A percentile compares a stretch with the other conserved stretches of the same genome.
phyloP scores from a whole-genome alignment of 768 basidiomycete species.

The Floccularia luteovirens region DNA sequence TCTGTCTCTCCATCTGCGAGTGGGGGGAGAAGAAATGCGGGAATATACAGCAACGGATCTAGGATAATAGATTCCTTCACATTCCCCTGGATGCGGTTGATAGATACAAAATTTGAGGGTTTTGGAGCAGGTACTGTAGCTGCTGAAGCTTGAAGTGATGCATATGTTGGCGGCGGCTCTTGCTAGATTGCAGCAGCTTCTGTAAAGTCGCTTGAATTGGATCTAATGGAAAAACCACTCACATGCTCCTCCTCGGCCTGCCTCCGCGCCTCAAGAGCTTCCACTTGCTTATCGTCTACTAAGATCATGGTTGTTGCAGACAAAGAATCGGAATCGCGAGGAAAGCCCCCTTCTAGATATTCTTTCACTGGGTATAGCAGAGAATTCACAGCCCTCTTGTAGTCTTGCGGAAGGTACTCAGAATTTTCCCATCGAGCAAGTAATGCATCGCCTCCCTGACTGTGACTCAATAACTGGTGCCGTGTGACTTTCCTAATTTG shows the following conservation, averaged over 20 bases:
- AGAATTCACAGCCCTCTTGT: too few species aligned
- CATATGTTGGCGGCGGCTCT: constrained; percentile 24
- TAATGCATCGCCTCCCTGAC: too few species aligned
- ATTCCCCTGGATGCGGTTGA: constrained; percentile 15
- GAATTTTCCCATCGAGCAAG: too few species aligned
- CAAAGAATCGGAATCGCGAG: too few species aligned
- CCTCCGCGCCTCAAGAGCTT: constrained; percentile 15
- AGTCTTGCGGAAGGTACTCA: too few species aligned
- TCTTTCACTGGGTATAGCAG: too few species aligned
- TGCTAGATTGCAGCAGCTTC: constrained; percentile 6
- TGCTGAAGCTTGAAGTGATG: constrained; percentile 13
- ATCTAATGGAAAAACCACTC: constrained; percentile 5
- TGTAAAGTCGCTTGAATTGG: background rate
- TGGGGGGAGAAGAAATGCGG: constrained; percentile 16
- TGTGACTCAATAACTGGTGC: too few species aligned
- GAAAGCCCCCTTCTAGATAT: too few species aligned
- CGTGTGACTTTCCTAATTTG: too few species aligned
- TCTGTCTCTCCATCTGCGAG: constrained; percentile 17
- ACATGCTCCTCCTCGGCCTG: constrained; percentile 17
- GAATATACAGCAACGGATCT: constrained; percentile 20
- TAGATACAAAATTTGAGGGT: constrained; percentile 16
- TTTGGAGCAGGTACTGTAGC: background rate
- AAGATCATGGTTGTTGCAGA: constrained; percentile 18
- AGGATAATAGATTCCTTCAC: constrained; percentile 19
- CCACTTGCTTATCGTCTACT: constrained; percentile 18